phyloP scores from a whole-genome alignment of 129 eudicot genomes.

The Arctium lappa region DNA sequence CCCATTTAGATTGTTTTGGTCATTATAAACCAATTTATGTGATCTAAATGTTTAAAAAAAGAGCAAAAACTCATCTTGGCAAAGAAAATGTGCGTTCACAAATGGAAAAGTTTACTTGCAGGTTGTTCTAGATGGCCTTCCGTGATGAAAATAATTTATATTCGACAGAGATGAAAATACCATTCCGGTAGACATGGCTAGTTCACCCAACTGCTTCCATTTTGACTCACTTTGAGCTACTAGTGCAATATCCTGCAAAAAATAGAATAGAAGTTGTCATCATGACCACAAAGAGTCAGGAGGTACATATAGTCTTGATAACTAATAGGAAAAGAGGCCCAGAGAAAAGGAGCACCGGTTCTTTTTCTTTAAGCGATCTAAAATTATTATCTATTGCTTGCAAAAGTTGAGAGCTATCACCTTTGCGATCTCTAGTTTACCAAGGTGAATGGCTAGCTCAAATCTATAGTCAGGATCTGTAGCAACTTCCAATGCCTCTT shows the following conservation, averaged over 20 bases:
- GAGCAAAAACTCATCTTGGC: neutral
- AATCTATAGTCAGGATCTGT: slow-evolving; percentile 95
- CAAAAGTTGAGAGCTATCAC: slow-evolving; percentile 25
- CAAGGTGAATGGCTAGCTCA: slow-evolving; percentile 94
- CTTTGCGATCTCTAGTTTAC: slow-evolving; percentile 84
- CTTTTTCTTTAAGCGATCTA: neutral
- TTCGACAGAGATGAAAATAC: slow-evolving; percentile 24
- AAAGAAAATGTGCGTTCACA: neutral
- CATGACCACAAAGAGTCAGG: neutral
- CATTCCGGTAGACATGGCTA: slow-evolving; percentile 96
- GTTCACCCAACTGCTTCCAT: slow-evolving; percentile 99
- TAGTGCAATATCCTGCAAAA: slow-evolving; percentile 72
- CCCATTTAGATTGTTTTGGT: neutral
- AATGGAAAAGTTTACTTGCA: neutral
- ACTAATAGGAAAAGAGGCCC: neutral
- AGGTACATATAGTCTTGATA: neutral
- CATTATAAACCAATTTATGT: neutral
- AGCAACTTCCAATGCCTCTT: slow-evolving; percentile 93
- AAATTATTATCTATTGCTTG: slow-evolving; percentile 15
- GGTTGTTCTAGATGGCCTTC: neutral
- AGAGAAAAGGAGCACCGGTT: neutral
- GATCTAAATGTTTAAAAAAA: neutral
- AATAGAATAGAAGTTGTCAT: slow-evolving; percentile 16
- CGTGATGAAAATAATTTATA: neutral
- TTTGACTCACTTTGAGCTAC: slow-evolving; percentile 90